Evolutionary conservation across 2,329 filamentous ascomycete species (phyloP).

Genomic region (Penicillium digitatum): DNA sequence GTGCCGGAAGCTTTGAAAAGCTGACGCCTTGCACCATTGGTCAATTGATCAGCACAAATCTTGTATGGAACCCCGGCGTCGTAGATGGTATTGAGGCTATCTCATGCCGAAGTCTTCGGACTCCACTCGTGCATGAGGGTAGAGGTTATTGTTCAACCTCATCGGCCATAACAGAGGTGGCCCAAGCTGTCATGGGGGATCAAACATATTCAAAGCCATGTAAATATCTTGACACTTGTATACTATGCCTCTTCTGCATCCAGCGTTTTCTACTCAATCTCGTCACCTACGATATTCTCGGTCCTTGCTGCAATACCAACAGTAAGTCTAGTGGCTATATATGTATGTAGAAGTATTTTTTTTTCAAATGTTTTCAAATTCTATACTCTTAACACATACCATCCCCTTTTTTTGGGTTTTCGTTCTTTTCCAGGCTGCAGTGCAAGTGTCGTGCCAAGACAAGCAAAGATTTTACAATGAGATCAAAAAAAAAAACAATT

Average conservation of each 20-base stretch:
- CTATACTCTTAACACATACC: background rate
- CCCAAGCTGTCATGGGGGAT: too few relatives aligned
- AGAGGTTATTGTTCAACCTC: background rate
- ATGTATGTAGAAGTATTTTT: background rate
- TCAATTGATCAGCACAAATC: background rate
- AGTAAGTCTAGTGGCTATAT: background rate
- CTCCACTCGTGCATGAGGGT: background rate
- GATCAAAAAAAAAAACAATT: background rate
- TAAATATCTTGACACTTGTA: conserved; percentile 2
- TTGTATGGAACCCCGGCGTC: background rate
- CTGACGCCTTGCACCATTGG: background rate
- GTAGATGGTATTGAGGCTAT: background rate
- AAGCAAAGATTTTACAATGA: background rate
- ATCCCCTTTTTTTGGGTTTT: background rate
- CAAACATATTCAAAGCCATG: background rate
- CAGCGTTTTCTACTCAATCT: background rate
- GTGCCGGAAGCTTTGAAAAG: too few relatives aligned
- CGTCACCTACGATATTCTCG: background rate
- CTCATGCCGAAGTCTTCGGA: background rate
- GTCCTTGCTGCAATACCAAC: background rate
- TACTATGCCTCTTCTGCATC: background rate
- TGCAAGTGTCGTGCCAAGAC: background rate
- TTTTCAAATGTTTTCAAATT: background rate
- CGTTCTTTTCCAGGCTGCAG: background rate
- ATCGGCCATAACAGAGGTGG: background rate